phyloP scores from a whole-genome alignment of 768 basidiomycete genomes.

The Naematelia aurantialba region DNA sequence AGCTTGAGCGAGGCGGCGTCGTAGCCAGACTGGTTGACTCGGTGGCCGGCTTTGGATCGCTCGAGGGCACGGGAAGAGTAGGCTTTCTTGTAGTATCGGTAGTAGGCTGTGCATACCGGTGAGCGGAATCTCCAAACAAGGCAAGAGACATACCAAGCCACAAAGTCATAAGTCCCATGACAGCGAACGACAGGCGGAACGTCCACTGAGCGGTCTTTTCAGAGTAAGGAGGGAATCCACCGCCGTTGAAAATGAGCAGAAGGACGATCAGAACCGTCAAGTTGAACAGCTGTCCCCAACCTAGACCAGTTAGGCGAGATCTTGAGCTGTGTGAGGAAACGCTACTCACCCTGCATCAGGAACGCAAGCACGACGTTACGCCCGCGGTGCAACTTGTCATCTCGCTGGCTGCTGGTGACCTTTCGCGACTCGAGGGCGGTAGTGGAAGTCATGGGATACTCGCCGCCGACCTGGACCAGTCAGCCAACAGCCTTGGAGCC shows the following conservation, averaged over 20 bases:
- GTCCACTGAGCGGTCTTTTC: conserved; percentile 50
- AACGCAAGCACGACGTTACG: conserved; percentile 53
- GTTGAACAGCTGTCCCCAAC: conserved; percentile 52
- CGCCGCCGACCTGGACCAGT: conserved; percentile 26
- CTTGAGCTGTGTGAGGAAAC: background rate
- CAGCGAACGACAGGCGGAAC: conserved; percentile 52
- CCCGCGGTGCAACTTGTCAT: conserved; percentile 53
- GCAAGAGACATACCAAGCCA: conserved; percentile 44
- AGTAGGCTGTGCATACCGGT: conserved; percentile 41
- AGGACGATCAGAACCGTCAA: conserved; percentile 51
- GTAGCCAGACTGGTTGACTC: conserved; percentile 51
- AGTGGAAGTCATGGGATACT: conserved; percentile 53
- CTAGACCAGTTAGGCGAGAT: too few relatives aligned
- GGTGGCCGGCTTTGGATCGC: conserved; percentile 46
- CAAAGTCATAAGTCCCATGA: conserved; percentile 52
- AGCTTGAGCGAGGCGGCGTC: conserved; percentile 50
- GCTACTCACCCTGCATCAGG: conserved; percentile 50
- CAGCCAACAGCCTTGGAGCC: background rate
- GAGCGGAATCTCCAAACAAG: background rate
- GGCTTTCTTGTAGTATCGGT: conserved; percentile 51
- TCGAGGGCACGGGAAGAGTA: conserved; percentile 46
- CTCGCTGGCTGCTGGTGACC: conserved; percentile 36
- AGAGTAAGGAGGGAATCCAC: conserved; percentile 45
- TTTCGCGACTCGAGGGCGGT: conserved; percentile 49
- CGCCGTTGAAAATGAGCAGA: conserved; percentile 51